Percentiles rank a stretch among this genome's conserved stretches.
Conservation (phyloP, 305 asterid species). For the Fraxinus dipetala region DNA sequence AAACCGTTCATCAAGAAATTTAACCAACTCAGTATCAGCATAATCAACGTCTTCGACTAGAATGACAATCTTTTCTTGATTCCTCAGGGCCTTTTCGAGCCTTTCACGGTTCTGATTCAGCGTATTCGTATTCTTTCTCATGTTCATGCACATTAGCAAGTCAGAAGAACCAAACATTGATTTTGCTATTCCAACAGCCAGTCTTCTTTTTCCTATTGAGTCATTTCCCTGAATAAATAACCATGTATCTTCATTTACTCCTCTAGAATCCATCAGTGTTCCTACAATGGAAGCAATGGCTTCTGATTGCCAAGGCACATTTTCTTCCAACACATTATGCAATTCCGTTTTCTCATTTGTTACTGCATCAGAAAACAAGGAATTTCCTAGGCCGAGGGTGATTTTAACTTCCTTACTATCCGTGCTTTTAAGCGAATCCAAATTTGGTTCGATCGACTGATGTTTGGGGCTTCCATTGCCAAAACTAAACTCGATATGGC, state of each 20-base stretch:
- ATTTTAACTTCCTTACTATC: conserved; percentile 64
- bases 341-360: conserved; percentile 18
- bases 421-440: conserved; percentile 50
- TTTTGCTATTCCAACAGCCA: conserved; percentile 51
- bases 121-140: conserved; percentile 33
- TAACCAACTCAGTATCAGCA: conserved; percentile 47
- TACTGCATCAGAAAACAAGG: conserved; percentile 27
- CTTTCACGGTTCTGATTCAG: conserved; percentile 20
- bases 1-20: conserved; percentile 41
- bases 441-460: conserved; percentile 40
- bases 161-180: conserved; percentile 57
- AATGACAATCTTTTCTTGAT: conserved; percentile 41
- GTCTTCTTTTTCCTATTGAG: conserved; percentile 44
- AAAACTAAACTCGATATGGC: conserved; percentile 78
- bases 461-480: conserved; percentile 35
- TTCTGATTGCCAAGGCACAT: conserved; percentile 66
- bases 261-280: conserved; percentile 32
- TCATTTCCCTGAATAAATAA: conserved; percentile 66
- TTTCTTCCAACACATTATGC: conserved; percentile 33
- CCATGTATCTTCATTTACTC: conserved; percentile 33
- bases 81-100: conserved; percentile 45
- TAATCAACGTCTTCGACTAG: conserved; percentile 56
- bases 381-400: conserved; percentile 71
- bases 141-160: conserved; percentile 36
- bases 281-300: conserved; percentile 40